Conservation (phyloP, 1,284 basidiomycete species). For the Takashimella koratensis region DNA sequence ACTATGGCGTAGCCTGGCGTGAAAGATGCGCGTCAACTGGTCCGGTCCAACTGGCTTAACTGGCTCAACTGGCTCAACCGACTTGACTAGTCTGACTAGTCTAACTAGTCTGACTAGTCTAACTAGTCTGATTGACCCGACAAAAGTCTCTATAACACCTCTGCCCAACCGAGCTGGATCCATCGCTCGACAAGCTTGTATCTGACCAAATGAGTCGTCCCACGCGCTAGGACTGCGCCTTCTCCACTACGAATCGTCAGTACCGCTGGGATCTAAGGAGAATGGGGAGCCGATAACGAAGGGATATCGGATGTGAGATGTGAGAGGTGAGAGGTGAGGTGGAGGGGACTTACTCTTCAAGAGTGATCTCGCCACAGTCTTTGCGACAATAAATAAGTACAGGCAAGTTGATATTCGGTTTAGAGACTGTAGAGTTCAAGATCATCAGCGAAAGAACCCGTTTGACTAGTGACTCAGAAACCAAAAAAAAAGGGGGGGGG, state of each 20-base stretch:
- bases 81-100: too few species aligned
- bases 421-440: slow-evolving; percentile 56
- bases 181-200: slow-evolving; percentile 45
- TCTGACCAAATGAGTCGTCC: slow-evolving; percentile 48
- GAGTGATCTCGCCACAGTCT: slow-evolving; percentile 63
- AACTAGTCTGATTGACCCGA: too few species aligned
- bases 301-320: not conserved
- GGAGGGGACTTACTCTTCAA: slow-evolving; percentile 72
- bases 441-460: not conserved
- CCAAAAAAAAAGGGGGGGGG: too few species aligned
- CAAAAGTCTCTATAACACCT: too few species aligned
- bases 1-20: too few species aligned
- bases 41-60: too few species aligned
- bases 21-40: too few species aligned
- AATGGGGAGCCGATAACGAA: not conserved
- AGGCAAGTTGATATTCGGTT: slow-evolving; percentile 66
- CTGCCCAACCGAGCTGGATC: slow-evolving; percentile 46
- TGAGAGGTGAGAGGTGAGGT: slow-evolving; percentile 3
- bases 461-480: too few species aligned
- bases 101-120: too few species aligned
- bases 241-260: slow-evolving; percentile 34
- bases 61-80: too few species aligned
- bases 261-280: too few species aligned
- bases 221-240: slow-evolving; percentile 36
- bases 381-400: slow-evolving; percentile 74